Evolutionary conservation across 805 yeast species (phyloP), one percentile per base, ranked within the genome.

Genomic region (Lachancea sp.): DNA sequence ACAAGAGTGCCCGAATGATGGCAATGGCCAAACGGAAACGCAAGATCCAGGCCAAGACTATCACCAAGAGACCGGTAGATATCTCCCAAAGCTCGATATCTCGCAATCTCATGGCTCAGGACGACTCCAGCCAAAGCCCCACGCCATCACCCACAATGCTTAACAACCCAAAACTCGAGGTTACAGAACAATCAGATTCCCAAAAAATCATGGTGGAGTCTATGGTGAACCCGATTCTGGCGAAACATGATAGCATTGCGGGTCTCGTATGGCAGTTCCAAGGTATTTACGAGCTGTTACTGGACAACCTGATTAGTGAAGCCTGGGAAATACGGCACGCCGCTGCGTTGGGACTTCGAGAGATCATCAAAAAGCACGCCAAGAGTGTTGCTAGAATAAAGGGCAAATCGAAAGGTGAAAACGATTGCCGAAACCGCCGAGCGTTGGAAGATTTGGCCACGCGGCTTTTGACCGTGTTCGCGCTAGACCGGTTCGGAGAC

Each of bases 311-410:
- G 43, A 86, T 86, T 56, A 80, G 81, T 45, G 95, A 86, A 29
- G 70, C 72, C 31, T 92, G 99, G 99, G 97, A 92, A 64, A 72
- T 81, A 12, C 76, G 99, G 51, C 99, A 92, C 63, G 99, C 98
- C 25, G 88, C 97, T 0, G 84, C 95, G 3, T 71, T 92, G 52
- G 97, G 97, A 0, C 66, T 92, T 28, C 72, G 97, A 56, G 99
- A 92, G 59, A 44, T 62, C 19, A 42, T 61, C 43, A 71, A 92
- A 39, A 78, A 75, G 45, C 97, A 89, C 51, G 96, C 96, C 0
- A 67, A 66, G 21, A 83, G 90, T 19, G 95, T 90, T 2, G 96
- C 96, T 12, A 74, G 95, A 61, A 72, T 85, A 5, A 71, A 72
- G 54, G 85, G 86, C 19, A 76, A 74, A 45, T 54, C 81, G 0